phyloP scores from a whole-genome alignment of 306 rosid species.

The Prinsepia uniflora region DNA sequence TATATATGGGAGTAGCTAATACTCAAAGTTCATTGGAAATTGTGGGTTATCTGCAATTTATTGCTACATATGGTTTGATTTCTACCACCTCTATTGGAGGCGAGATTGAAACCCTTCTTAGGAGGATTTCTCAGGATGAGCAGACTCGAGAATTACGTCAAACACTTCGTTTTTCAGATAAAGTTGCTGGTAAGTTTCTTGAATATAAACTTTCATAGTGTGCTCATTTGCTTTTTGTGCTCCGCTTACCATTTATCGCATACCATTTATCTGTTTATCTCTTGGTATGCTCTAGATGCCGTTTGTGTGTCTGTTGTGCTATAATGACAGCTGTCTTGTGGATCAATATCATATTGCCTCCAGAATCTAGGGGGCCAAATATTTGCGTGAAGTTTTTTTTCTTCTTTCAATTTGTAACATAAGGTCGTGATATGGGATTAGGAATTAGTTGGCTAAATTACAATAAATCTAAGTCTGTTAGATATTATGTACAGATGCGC shows the following conservation, averaged over 20 bases:
- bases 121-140: constrained; percentile 37
- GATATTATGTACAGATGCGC: background rate
- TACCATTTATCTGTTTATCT: constrained; percentile 1
- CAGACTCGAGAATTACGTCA: constrained; percentile 35
- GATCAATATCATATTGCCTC: background rate
- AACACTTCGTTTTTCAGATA: constrained; percentile 36
- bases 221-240: background rate
- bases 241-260: background rate
- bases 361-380: background rate
- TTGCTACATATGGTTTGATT: constrained; percentile 40
- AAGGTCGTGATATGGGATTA: background rate
- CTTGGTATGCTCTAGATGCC: background rate
- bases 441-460: background rate
- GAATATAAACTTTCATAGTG: background rate
- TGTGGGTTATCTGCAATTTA: constrained; percentile 48
- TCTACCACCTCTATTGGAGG: constrained; percentile 30
- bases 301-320: background rate
- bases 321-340: background rate
- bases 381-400: background rate
- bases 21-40: constrained; percentile 32
- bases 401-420: background rate
- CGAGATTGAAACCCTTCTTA: constrained; percentile 43
- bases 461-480: background rate
- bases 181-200: constrained; percentile 44
- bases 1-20: constrained; percentile 18